Percentiles rank a stretch among this genome's conserved stretches.
Evolutionary conservation across 1,284 basidiomycete species (phyloP).

Genomic region (Termitomyces sp.): DNA sequence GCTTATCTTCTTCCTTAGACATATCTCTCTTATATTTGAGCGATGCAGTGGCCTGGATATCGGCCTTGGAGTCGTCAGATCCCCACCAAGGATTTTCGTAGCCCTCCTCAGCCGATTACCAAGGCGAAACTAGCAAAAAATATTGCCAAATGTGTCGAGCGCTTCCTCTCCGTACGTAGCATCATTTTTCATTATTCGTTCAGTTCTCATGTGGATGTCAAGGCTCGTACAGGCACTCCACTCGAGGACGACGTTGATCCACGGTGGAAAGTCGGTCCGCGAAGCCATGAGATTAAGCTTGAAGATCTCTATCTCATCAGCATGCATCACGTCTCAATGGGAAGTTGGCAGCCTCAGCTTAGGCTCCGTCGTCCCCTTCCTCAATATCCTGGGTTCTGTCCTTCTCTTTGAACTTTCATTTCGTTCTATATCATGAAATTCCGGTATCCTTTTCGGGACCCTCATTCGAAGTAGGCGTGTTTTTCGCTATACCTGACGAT

Average conservation of each 20-base stretch:
- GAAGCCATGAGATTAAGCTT: slow-evolving; percentile 43
- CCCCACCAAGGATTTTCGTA: slow-evolving; percentile 71
- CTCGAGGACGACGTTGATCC: slow-evolving; percentile 58
- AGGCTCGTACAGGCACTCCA: slow-evolving; percentile 44
- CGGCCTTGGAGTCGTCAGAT: slow-evolving; percentile 73
- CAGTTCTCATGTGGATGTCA: slow-evolving; percentile 5
- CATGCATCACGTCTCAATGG: slow-evolving; percentile 74
- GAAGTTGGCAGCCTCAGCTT: slow-evolving; percentile 74
- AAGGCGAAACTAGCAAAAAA: slow-evolving; percentile 62
- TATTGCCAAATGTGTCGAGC: slow-evolving; percentile 57
- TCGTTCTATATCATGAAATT: not conserved
- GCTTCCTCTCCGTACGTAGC: slow-evolving; percentile 44
- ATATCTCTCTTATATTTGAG: slow-evolving; percentile 9
- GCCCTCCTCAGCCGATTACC: slow-evolving; percentile 67
- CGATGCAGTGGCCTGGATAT: slow-evolving; percentile 67
- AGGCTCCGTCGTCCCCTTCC: slow-evolving; percentile 38
- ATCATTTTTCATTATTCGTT: slow-evolving; percentile 3
- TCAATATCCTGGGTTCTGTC: not conserved
- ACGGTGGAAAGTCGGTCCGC: slow-evolving; percentile 55
- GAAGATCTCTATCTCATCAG: slow-evolving; percentile 67
- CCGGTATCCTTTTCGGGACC: not conserved
- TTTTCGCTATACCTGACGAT: not conserved
- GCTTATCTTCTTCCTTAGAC: slow-evolving; percentile 10
- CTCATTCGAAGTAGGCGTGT: not conserved
- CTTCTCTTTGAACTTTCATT: not conserved